A percentile compares a stretch with the other conserved stretches of the same genome.
phyloP scores from a whole-genome alignment of 192 early-diverging fungal species.

The Allomyces arbusculus region DNA sequence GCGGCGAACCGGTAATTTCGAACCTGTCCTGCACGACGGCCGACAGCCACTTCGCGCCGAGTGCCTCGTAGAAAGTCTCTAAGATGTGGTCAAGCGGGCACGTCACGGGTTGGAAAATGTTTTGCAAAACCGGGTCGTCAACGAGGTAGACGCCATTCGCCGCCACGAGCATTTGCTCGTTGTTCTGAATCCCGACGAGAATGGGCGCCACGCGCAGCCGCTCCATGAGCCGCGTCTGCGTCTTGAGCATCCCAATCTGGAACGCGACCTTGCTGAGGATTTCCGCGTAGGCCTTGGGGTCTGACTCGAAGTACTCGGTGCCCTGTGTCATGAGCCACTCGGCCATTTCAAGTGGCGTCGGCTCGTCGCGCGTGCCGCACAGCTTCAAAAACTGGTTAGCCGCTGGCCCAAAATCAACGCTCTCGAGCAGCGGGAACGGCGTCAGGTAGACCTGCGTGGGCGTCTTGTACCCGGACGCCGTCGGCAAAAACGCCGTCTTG shows the following conservation, averaged over 20 bases:
- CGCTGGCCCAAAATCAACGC: constrained; percentile 44
- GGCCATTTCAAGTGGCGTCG: constrained; percentile 49
- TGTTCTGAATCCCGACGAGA: constrained; percentile 4
- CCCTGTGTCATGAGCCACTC: constrained; percentile 37
- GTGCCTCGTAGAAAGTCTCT: constrained; percentile 37
- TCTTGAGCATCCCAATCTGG: constrained; percentile 37
- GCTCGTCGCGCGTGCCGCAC: constrained; percentile 68
- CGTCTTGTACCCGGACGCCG: no score
- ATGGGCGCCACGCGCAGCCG: constrained; percentile 3
- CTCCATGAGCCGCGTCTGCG: constrained; percentile 40
- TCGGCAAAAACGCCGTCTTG: not conserved
- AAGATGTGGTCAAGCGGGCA: constrained; percentile 51
- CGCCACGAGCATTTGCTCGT: constrained; percentile 18
- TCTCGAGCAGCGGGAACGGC: constrained; percentile 16
- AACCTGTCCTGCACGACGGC: constrained; percentile 13
- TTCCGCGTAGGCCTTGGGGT: constrained; percentile 26
- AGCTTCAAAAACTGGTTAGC: constrained; percentile 59
- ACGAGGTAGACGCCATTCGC: constrained; percentile 56
- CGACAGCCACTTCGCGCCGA: not conserved
- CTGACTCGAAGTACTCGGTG: constrained; percentile 47
- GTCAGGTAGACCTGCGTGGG: not conserved
- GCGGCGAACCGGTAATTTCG: constrained; percentile 21
- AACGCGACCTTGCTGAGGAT: constrained; percentile 19
- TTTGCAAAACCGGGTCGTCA: constrained; percentile 49
- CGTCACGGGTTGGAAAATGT: constrained; percentile 51